Conservation (phyloP, 441 rosid species). For the Pelargonium citronellum region DNA sequence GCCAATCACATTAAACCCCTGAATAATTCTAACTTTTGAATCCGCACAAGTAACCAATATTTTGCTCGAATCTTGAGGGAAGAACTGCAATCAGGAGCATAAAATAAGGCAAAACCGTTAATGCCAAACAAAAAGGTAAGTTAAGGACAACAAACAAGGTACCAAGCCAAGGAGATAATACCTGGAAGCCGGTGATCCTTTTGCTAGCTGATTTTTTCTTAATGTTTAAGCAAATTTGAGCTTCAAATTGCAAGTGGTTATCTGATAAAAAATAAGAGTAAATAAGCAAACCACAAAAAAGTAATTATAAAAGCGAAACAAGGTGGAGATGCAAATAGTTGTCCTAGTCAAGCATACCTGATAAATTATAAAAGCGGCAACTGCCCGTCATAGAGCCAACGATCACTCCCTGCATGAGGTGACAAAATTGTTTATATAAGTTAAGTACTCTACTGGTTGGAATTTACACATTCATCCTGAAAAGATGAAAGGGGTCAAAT, state of each 20-base stretch:
- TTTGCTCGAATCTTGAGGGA: conserved; percentile 63
- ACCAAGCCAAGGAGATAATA: conserved; percentile 21
- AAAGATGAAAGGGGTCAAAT: too few relatives aligned
- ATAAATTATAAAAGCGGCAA: conserved; percentile 63
- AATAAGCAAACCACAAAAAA: background rate
- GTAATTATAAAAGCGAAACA: conserved; percentile 2
- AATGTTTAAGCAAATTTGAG: conserved; percentile 48
- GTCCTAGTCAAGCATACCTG: conserved; percentile 39
- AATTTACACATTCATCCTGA: background rate
- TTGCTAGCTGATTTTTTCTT: conserved; percentile 67
- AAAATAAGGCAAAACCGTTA: conserved; percentile 11
- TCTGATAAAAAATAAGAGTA: conserved; percentile 37
- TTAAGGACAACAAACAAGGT: conserved; percentile 14
- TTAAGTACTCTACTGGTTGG: background rate
- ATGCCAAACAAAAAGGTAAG: background rate
- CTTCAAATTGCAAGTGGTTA: conserved; percentile 70
- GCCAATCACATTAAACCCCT: conserved; percentile 58
- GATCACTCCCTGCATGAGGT: conserved; percentile 55
- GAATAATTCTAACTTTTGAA: conserved; percentile 70
- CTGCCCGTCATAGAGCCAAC: conserved; percentile 69
- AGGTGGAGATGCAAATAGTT: background rate
- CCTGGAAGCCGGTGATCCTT: conserved; percentile 81
- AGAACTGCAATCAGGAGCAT: conserved; percentile 38
- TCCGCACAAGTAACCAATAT: conserved; percentile 84
- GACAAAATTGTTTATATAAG: background rate